Percentiles rank a stretch among this genome's conserved stretches.
phyloP scores from a whole-genome alignment of 2,329 filamentous ascomycete species.

The Fusarium sacchari region DNA sequence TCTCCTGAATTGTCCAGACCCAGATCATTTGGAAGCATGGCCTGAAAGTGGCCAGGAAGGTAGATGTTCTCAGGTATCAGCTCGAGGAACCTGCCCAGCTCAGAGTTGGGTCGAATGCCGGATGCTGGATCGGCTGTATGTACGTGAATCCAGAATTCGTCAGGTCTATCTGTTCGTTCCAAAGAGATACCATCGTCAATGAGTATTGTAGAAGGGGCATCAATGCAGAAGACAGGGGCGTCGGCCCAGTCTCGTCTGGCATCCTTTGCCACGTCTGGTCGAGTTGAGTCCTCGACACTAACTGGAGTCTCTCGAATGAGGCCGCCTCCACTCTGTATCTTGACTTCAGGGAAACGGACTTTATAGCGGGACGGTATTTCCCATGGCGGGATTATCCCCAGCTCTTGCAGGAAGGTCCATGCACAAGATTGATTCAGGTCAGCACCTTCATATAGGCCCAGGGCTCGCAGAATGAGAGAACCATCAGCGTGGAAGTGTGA shows the following conservation, averaged over 20 bases:
- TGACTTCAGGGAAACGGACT: slow-evolving; percentile 61
- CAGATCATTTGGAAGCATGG: slow-evolving; percentile 63
- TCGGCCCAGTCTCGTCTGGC: slow-evolving; percentile 68
- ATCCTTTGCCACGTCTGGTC: slow-evolving; percentile 57
- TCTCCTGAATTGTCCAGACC: slow-evolving; percentile 45
- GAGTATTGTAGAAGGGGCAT: slow-evolving; percentile 71
- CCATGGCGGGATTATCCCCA: slow-evolving; percentile 76
- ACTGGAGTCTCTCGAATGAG: slow-evolving; percentile 51
- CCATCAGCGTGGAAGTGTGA: slow-evolving; percentile 70
- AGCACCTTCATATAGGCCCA: slow-evolving; percentile 66
- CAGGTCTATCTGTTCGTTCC: slow-evolving; percentile 62
- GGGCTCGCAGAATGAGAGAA: slow-evolving; percentile 69
- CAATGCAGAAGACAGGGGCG: slow-evolving; percentile 77
- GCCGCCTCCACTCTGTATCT: slow-evolving; percentile 55
- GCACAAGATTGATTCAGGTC: slow-evolving; percentile 55
- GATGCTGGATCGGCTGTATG: slow-evolving; percentile 84
- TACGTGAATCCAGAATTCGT: slow-evolving; percentile 78
- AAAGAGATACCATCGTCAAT: slow-evolving; percentile 85
- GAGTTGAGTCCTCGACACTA: slow-evolving; percentile 47
- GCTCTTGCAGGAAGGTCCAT: slow-evolving; percentile 78
- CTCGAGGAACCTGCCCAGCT: slow-evolving; percentile 69
- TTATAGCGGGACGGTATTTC: slow-evolving; percentile 74
- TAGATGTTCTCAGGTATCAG: slow-evolving; percentile 69
- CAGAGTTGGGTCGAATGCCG: slow-evolving; percentile 68
- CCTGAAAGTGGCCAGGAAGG: slow-evolving; percentile 64